Conservation (phyloP, 2,329 filamentous ascomycete genomes). For the Paramyrothecium sp. region DNA sequence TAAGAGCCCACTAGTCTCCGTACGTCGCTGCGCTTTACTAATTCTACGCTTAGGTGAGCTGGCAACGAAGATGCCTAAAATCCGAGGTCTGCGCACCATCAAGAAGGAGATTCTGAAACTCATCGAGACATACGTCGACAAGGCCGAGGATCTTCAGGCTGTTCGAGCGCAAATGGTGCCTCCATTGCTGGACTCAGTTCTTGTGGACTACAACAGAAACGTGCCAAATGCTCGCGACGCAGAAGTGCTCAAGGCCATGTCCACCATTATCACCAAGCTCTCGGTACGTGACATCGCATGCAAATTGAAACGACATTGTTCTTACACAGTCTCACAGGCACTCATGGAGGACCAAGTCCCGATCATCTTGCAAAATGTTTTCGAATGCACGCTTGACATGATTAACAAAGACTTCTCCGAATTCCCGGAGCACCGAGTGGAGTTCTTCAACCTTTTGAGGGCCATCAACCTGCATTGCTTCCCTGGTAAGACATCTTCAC, state of each 20-base stretch:
- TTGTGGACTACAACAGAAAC: constrained; percentile 96
- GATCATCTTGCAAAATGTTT: constrained; percentile 96
- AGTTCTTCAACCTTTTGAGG: constrained; percentile 96
- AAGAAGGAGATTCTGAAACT: constrained; percentile 99
- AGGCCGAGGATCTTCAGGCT: constrained; percentile 92
- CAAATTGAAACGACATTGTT: background rate
- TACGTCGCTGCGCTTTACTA: constrained; percentile 25
- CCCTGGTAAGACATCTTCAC: constrained; percentile 55
- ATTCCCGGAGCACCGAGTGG: constrained; percentile 97
- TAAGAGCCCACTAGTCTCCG: constrained; percentile 29
- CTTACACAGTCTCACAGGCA: constrained; percentile 46
- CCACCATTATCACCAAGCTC: constrained; percentile 93
- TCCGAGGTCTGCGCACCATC: constrained; percentile 91
- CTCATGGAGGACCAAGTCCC: constrained; percentile 99
- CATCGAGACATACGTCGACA: constrained; percentile 97
- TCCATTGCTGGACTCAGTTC: constrained; percentile 88
- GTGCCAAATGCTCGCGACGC: constrained; percentile 94
- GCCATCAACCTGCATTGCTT: constrained; percentile 98
- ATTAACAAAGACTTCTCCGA: constrained; percentile 99
- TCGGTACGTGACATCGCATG: constrained; percentile 65
- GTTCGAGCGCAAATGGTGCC: constrained; percentile 93
- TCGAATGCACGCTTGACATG: constrained; percentile 98
- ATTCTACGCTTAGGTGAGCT: constrained; percentile 63
- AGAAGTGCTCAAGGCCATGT: constrained; percentile 96
- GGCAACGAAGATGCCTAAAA: constrained; percentile 95